A percentile compares a stretch with the other conserved stretches of the same genome.
Conservation (phyloP, 768 basidiomycete species). For the Kwoniella bestiolae region DNA sequence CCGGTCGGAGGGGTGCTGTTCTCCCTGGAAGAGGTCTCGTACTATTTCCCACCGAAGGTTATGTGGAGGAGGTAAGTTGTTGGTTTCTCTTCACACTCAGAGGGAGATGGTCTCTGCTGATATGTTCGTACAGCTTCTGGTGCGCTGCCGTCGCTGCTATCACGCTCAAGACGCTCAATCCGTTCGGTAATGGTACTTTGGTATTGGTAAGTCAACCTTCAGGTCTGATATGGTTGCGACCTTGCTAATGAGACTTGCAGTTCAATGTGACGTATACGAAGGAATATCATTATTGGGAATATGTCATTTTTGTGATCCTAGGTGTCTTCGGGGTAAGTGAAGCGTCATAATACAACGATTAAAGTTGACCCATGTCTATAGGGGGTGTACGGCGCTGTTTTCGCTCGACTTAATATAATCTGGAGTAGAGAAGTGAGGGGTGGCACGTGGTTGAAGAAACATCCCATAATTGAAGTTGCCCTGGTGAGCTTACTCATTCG, state of each 20-base stretch:
- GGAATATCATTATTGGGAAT: constrained; percentile 93
- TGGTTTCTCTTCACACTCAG: background rate
- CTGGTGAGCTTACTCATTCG: constrained; percentile 63
- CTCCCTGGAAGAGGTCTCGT: constrained; percentile 89
- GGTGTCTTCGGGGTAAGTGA: constrained; percentile 81
- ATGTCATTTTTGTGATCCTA: constrained; percentile 79
- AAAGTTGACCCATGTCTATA: constrained; percentile 49
- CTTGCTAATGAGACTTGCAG: constrained; percentile 8
- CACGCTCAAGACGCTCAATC: constrained; percentile 79
- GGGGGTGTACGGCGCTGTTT: constrained; percentile 85
- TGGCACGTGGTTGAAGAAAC: constrained; percentile 75
- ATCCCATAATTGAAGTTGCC: constrained; percentile 82
- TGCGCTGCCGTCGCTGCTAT: constrained; percentile 85
- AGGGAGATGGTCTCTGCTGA: constrained; percentile 1
- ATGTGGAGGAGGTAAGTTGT: constrained; percentile 85
- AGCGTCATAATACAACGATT: background rate
- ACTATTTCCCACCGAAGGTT: constrained; percentile 92
- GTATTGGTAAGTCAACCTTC: constrained; percentile 65
- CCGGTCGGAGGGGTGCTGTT: constrained; percentile 70
- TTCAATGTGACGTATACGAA: constrained; percentile 59
- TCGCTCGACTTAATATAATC: constrained; percentile 81
- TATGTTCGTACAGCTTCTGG: constrained; percentile 67
- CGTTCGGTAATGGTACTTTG: constrained; percentile 92
- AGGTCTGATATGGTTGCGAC: background rate
- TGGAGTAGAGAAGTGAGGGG: constrained; percentile 85